Evolutionary conservation across 768 basidiomycete species (phyloP).

Genomic region (Kondoa malvinella): DNA sequence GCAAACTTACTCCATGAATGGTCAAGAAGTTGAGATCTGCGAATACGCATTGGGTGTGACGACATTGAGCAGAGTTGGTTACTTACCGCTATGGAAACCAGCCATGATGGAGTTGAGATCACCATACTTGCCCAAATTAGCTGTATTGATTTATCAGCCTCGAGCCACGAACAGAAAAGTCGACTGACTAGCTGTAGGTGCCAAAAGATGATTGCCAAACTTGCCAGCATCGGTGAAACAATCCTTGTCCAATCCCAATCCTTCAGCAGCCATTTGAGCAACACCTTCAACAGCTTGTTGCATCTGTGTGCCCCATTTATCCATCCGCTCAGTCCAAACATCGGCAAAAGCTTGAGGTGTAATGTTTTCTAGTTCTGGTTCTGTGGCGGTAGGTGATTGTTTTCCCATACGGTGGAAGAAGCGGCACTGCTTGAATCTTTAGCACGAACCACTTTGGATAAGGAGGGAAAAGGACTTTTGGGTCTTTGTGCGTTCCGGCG

Average conservation of each 20-base stretch:
- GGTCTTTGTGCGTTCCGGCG: too few relatives aligned
- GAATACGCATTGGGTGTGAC: not conserved
- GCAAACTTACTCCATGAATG: conserved; percentile 59
- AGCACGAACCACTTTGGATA: not conserved
- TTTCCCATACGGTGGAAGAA: conserved; percentile 10
- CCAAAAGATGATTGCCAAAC: conserved; percentile 85
- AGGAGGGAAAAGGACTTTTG: conserved; percentile 16
- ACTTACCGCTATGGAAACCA: conserved; percentile 56
- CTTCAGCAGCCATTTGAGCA: conserved; percentile 73
- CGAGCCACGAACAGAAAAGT: too few relatives aligned
- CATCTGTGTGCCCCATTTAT: conserved; percentile 76
- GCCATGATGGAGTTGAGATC: conserved; percentile 68
- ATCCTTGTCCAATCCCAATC: conserved; percentile 49
- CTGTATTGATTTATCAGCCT: not conserved
- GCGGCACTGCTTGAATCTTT: too few relatives aligned
- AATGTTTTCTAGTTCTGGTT: conserved; percentile 43
- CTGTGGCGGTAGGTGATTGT: not conserved
- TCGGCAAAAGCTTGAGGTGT: conserved; percentile 49
- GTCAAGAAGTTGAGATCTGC: conserved; percentile 75
- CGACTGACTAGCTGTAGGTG: conserved; percentile 58
- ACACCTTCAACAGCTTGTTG: conserved; percentile 68
- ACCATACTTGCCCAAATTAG: conserved; percentile 65
- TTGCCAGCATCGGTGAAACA: conserved; percentile 57
- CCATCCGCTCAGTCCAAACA: conserved; percentile 57
- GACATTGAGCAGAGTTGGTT: not conserved